These are phyloP conservation scores for Guadua angustifolia DNA, from an alignment of 176 grass and related monocot genomes.

Conservation along the genomic window DNA sequence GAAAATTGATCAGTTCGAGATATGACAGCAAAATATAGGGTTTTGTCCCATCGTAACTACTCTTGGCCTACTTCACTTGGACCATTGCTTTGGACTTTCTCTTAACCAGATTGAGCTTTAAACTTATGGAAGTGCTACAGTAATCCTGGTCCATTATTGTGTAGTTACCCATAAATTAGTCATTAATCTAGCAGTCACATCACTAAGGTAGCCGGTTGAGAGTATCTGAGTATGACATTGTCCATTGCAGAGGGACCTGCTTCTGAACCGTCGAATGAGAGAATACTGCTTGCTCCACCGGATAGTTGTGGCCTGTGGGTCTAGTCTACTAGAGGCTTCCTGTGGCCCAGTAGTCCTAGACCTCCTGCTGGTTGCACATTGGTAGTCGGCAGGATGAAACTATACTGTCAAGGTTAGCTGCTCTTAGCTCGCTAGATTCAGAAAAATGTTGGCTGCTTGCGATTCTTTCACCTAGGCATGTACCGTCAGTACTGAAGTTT, in stretches of 20 bases:
- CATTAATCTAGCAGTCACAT: neutral
- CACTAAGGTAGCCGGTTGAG: no score
- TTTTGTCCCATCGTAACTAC: neutral
- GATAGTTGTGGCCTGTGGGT: no score
- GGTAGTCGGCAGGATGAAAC: neutral
- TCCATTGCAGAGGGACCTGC: no score
- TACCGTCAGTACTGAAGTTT: constrained; percentile 34
- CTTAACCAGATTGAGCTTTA: neutral
- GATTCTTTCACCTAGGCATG: constrained; percentile 2
- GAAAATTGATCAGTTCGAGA: no score
- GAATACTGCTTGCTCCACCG: no score
- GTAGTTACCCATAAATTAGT: no score
- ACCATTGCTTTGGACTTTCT: neutral
- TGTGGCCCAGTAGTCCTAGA: no score
- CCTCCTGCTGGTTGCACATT: neutral
- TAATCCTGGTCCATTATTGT: neutral
- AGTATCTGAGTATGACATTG: no score
- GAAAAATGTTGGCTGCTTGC: neutral
- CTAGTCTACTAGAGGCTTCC: no score
- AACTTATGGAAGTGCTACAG: neutral
- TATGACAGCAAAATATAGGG: neutral
- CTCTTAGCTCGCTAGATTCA: neutral
- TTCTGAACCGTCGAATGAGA: no score
- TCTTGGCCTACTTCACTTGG: constrained; percentile 9
- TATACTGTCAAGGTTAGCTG: neutral